Base-by-base conservation (phyloP, 768 basidiomycete species). In the Boletus reticulatus region DNA sequence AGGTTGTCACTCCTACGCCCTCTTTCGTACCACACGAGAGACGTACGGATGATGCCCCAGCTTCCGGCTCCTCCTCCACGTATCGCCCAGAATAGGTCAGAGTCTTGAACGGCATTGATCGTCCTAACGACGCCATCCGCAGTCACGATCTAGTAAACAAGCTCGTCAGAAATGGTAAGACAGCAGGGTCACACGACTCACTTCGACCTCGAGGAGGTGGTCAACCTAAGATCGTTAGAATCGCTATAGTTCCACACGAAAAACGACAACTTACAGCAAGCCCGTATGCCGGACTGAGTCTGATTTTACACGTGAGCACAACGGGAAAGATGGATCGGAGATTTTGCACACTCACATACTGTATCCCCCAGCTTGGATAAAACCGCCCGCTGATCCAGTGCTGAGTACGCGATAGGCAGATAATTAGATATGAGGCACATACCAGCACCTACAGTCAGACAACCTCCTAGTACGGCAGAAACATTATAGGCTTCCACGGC, bases 21-120 rank as follows among this genome's bases (percentile, higher is more conserved):
- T 36, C 16, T 10, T 4, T 38, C 17, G 29, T 24, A 38, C 6
- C 20, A 19, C 7, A 4, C 6, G 34, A 43, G 4, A 6, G 13
- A 65, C 63, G 3, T 22, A 65, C 63, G 73, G 22, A 81, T 70
- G 42, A 82, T 71, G 22, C 78, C 81, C 58, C 69, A 82, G 11
- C 75, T 81, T 14, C 79, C 76, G 1, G 78, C 80, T 4, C 81
- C 81, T 5, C 76, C 79, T 0, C 81, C 81, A 39, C 82, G 72
- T 22, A 83, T 59, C 0, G 82, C 83, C 77, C 79, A 83, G 64
- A 80, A 83, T 0, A 84, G 70, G 49, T 82, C 78, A 8, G 69
- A 16, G 59, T 81, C 70, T 44, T 72, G 67, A 55, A 69, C 67
- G 0, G 64, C 59, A 59, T 81, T 83, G 34, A 72, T 75, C 2